Evolutionary conservation across 495 filamentous ascomycete species (phyloP), one percentile per base, ranked within the genome.

Genomic region (Penicillium herquei): DNA sequence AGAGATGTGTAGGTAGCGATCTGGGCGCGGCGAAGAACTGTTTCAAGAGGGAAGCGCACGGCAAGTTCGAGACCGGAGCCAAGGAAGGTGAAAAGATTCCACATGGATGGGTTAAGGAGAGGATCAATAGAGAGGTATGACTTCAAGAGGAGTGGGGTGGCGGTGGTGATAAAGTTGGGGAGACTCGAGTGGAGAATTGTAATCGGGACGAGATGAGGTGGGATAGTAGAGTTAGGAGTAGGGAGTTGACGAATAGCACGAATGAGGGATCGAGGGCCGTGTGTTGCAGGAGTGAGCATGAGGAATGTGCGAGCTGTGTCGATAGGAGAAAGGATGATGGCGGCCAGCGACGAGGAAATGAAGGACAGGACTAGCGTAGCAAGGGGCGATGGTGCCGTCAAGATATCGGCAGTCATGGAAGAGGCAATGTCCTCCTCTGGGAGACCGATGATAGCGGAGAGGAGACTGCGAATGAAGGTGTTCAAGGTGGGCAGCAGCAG

Each of bases 231-330:
- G 45, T 87, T 89, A 42, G 73, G 69, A 11, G 76, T 73, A 1
- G 92, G 90, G 34, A 98, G 83, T 12, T 82, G 75, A 44, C 87
- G 86, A 43, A 96, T 80, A 39, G 85, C 85, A 6, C 87, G 81
- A 34, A 94, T 74, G 7, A 92, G 84, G 7, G 87, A 87, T 48
- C 90, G 84, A 7, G 90, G 85, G 14, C 79, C 81, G 41, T 85
- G 84, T 17, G 83, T 84, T 12, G 85, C 86, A 5, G 92, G 86
- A 0, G 91, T 96, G 41, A 96, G 77, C 58, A 96, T 88, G 30
- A 97, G 77, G 56, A 90, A 83, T 41, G 93, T 98, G 48, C 95
- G 87, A 16, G 96, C 84, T 18, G 94, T 85, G 62, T 98, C 94
- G 45, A 98, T 78, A 0, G 94, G 95, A 4, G 91, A 79, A 6